These are phyloP conservation scores for Ophiostoma tasmaniense DNA, from an alignment of 2,329 filamentous ascomycete genomes.

Conservation along the genomic window DNA sequence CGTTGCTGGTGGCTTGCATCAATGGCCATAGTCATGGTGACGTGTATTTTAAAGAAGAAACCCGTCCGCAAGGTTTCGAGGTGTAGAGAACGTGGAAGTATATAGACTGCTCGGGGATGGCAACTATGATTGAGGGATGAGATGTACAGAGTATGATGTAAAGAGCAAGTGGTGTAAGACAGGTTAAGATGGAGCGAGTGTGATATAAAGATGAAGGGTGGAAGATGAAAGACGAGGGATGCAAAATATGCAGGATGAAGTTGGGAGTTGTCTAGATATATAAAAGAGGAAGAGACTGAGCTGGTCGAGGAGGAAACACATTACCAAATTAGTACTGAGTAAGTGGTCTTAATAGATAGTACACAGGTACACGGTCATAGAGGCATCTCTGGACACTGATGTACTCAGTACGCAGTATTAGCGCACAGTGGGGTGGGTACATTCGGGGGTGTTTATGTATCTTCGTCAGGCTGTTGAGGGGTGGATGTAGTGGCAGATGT, in stretches of 20 bases:
- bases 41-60: not conserved
- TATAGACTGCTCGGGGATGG: not conserved
- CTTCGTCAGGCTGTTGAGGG: not conserved
- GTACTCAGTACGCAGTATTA: not conserved
- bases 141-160: not conserved
- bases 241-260: not conserved
- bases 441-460: not conserved
- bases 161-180: not conserved
- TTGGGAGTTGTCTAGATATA: slow-evolving; percentile 7
- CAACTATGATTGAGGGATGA: not conserved
- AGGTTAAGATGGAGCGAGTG: not conserved
- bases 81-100: not conserved
- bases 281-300: not conserved
- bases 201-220: not conserved
- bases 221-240: not conserved
- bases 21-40: slow-evolving; percentile 88
- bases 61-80: not conserved
- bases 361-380: slow-evolving; percentile 1
- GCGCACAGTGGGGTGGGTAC: not conserved
- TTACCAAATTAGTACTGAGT: not conserved
- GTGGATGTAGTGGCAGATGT: not conserved
- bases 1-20: slow-evolving; percentile 71
- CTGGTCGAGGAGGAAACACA: not conserved
- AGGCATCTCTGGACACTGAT: not conserved
- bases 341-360: not conserved